phyloP scores from a whole-genome alignment of 2,329 filamentous ascomycete species.

The Fusarium sacchari region DNA sequence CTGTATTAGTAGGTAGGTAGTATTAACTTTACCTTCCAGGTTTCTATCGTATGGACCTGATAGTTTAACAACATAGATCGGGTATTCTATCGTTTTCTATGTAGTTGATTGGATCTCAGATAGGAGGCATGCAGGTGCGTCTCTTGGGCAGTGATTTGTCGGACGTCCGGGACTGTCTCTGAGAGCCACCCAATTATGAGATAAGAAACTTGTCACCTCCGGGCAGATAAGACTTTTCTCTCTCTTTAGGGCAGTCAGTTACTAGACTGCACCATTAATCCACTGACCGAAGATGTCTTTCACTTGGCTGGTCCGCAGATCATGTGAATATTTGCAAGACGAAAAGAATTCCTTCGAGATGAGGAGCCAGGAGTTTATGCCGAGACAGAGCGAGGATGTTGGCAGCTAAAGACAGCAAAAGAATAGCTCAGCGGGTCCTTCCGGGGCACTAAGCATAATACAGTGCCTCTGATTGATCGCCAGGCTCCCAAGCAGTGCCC shows the following conservation, averaged over 20 bases:
- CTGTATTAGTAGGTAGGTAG: background rate
- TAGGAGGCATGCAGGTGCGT: background rate
- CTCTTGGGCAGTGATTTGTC: background rate
- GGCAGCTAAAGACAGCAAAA: conserved; percentile 13
- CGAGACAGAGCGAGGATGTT: conserved; percentile 41
- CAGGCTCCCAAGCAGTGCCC: conserved; percentile 15
- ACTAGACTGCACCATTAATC: background rate
- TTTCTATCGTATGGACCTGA: background rate
- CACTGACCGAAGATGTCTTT: background rate
- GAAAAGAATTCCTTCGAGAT: conserved; percentile 9
- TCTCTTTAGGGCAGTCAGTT: background rate
- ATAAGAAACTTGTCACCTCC: background rate
- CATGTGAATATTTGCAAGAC: conserved; percentile 17
- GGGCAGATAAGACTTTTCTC: background rate
- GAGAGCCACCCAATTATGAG: background rate
- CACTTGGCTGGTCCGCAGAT: background rate
- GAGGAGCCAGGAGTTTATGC: conserved; percentile 35
- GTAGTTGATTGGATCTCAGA: too few relatives aligned
- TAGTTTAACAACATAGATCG: background rate
- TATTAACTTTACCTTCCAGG: background rate
- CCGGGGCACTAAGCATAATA: conserved; percentile 45
- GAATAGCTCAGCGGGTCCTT: conserved; percentile 40
- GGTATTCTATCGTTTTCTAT: background rate
- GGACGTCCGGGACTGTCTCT: conserved; percentile 4
- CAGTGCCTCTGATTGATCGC: conserved; percentile 42